These are phyloP conservation scores for Pseudonitzschia multistriata DNA, from an alignment of 108 stramenopile genomes.

Conservation along the genomic window DNA sequence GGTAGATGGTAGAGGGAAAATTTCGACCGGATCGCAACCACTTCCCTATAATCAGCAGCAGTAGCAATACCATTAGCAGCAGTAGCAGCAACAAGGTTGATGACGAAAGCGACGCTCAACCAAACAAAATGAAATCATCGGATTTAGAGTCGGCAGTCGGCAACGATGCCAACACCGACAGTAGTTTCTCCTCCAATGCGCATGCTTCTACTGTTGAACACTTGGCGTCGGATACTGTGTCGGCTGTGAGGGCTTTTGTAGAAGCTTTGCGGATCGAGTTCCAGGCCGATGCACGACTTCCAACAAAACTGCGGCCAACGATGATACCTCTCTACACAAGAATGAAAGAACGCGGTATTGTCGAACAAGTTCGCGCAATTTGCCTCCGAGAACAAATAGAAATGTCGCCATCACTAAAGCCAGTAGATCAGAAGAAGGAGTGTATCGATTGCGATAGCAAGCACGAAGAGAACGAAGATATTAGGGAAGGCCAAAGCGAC, in stretches of 20 bases:
- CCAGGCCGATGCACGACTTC: neutral
- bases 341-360: slow-evolving; percentile 18
- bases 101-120: neutral
- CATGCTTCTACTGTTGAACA: neutral
- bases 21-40: no score
- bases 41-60: neutral
- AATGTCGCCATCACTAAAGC: neutral
- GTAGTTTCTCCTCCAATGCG: no score
- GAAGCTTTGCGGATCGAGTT: slow-evolving; percentile 25
- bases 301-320: neutral
- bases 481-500: neutral
- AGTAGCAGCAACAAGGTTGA: neutral
- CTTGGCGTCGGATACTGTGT: neutral
- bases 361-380: slow-evolving; percentile 8
- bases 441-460: neutral
- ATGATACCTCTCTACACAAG: slow-evolving; percentile 5
- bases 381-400: neutral
- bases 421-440: neutral
- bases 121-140: neutral
- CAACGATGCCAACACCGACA: no score
- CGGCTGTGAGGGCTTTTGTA: slow-evolving; percentile 11
- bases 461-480: neutral
- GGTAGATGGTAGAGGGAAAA: no score
- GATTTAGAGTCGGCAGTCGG: neutral
- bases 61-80: neutral